Base-by-base conservation (phyloP, 768 basidiomycete genomes). In the Podaxis sp. region DNA sequence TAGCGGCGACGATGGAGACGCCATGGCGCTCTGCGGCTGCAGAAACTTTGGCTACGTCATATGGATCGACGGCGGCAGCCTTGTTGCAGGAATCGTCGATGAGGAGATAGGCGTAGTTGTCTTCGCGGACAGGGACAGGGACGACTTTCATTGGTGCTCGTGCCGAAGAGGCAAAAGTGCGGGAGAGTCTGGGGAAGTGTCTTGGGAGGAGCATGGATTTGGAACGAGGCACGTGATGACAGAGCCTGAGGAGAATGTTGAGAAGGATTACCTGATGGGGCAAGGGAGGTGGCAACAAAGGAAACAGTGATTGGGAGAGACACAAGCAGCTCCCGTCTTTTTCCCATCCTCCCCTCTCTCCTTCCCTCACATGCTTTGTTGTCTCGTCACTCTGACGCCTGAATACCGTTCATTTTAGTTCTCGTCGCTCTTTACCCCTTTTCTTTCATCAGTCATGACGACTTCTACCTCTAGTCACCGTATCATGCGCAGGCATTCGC, bases 21-120 rank as follows among this genome's bases (percentile, higher is more conserved):
- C 78, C 85, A 41, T 84, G 82, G 9, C 77, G 74, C 47, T 85
- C 74, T 2, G 91, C 94, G 1, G 83, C 85, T 0, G 79, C 82
- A 38, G 79, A 70, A 2, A 95, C 85, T 70, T 88, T 91, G 49
- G 80, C 70, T 0, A 93, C 84, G 67, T 94, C 91, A 71, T 81
- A 94, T 0, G 90, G 87, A 72, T 95, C 94, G 63, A 96, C 82
- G 0, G 85, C 90, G 0, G 91, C 91, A 1, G 93, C 93, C 59
- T 81, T 82, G 58, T 82, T 85, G 4, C 85, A 80, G 1, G 76
- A 66, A 56, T 88, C 82, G 74, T 93, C 92, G 63, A 94, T 76
- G 75, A 94, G 76, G 17, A 94, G 80, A 71, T 94, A 94, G 9
- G 92, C 89, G 68, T 94, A 94, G 72, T 95, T 95, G 73, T 94